Percentiles rank a stretch among this genome's conserved stretches.
Evolutionary conservation across 495 filamentous ascomycete genomes (phyloP).

Genomic region (Penicillium daleae): DNA sequence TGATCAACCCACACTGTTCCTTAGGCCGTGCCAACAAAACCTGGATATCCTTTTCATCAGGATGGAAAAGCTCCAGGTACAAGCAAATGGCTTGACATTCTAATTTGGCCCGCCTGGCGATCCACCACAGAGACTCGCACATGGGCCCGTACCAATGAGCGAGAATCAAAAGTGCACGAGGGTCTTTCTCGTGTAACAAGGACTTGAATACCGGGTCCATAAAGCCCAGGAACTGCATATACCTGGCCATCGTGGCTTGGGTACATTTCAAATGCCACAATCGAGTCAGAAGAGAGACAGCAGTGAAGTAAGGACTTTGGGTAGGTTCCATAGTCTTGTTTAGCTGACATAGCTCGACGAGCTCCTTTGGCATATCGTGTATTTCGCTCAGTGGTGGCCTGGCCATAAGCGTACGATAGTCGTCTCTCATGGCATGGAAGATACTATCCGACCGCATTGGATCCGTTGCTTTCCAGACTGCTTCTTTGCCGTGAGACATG

Average conservation of each 20-base stretch:
- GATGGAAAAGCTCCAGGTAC: conserved; percentile 32
- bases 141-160: conserved; percentile 44
- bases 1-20: conserved; percentile 1
- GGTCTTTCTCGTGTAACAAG: conserved; percentile 37
- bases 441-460: conserved; percentile 43
- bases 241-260: conserved; percentile 11
- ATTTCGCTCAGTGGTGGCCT: conserved; percentile 4
- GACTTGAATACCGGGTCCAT: conserved; percentile 24
- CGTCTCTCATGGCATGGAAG: conserved; percentile 34
- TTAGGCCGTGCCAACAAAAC: conserved; percentile 12
- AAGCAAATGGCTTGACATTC: conserved; percentile 48
- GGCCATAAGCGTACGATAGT: conserved; percentile 20
- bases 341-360: conserved; percentile 17
- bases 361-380: conserved; percentile 14
- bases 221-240: conserved; percentile 25
- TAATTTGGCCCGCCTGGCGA: conserved; percentile 35
- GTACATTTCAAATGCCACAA: conserved; percentile 16
- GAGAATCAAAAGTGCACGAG: conserved; percentile 42
- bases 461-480: conserved; percentile 36
- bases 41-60: conserved; percentile 16
- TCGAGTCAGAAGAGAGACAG: conserved; percentile 31
- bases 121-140: conserved; percentile 37
- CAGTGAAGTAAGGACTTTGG: conserved; percentile 38
- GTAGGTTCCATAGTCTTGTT: conserved; percentile 6
- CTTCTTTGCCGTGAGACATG: conserved; percentile 39